Conservation (phyloP, 768 basidiomycete species). For the Mycena kentingensis region DNA sequence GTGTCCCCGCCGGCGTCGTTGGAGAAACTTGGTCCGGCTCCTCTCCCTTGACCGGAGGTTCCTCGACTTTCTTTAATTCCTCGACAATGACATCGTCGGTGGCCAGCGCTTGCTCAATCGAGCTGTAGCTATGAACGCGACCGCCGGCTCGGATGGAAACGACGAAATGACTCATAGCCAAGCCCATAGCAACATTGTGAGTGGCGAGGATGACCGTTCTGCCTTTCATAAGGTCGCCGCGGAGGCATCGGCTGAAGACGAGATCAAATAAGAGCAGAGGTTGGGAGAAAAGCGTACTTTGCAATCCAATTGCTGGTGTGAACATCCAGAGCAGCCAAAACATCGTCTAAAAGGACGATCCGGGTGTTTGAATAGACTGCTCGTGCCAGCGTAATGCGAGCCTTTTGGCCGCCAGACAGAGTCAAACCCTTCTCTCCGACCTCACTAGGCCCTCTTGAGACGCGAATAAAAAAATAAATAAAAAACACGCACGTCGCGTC, state of each 20-base stretch:
- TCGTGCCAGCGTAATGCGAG: constrained; percentile 45
- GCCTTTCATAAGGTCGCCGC: constrained; percentile 39
- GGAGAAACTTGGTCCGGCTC: constrained; percentile 18
- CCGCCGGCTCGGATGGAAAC: constrained; percentile 47
- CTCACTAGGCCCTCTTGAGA: constrained; percentile 6
- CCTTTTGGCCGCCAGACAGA: constrained; percentile 48
- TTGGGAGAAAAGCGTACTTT: constrained; percentile 25
- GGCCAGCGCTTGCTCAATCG: constrained; percentile 41
- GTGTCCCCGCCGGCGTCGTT: constrained; percentile 42
- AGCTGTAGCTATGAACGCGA: constrained; percentile 42
- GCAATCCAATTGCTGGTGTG: constrained; percentile 56
- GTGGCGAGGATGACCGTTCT: constrained; percentile 50
- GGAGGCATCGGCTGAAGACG: constrained; percentile 38
- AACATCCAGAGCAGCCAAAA: constrained; percentile 42
- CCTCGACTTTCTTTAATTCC: constrained; percentile 47
- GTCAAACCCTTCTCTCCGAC: constrained; percentile 63
- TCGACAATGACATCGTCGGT: constrained; percentile 41
- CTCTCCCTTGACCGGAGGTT: constrained; percentile 31
- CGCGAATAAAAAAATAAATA: neutral
- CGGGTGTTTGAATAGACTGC: constrained; percentile 46
- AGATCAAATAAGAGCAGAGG: neutral
- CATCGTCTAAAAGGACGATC: constrained; percentile 50
- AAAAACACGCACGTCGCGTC: constrained; percentile 59
- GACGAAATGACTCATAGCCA: constrained; percentile 44
- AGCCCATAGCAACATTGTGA: constrained; percentile 47